Evolutionary conservation across 2,329 filamentous ascomycete species (phyloP).

Genomic region (Penicillium sp.): DNA sequence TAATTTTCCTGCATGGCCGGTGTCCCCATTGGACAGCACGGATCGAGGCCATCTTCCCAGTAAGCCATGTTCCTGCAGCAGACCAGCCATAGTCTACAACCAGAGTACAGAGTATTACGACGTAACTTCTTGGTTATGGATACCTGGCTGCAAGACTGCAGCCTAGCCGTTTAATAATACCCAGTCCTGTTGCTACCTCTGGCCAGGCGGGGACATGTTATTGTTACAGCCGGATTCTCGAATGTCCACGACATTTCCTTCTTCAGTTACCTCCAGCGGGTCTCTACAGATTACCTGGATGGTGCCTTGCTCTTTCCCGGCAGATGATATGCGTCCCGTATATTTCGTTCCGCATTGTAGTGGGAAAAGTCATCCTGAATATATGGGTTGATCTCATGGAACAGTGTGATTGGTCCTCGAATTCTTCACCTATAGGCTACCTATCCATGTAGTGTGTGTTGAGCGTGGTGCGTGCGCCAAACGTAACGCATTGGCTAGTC

Average conservation of each 20-base stretch:
- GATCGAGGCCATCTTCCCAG: neutral
- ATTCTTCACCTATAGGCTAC: slow-evolving; percentile 1
- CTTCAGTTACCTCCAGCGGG: slow-evolving; percentile 11
- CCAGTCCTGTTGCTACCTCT: neutral
- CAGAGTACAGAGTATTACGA: neutral
- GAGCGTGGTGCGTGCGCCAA: slow-evolving; percentile 9
- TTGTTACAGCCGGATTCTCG: slow-evolving; percentile 16
- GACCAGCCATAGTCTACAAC: slow-evolving; percentile 2
- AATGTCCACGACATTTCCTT: slow-evolving; percentile 16
- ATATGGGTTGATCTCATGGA: neutral
- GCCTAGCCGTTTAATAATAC: slow-evolving; percentile 10
- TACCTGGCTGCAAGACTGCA: slow-evolving; percentile 2
- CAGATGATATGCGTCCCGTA: slow-evolving; percentile 14
- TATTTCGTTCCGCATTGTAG: slow-evolving; percentile 19
- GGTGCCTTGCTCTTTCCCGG: slow-evolving; percentile 9
- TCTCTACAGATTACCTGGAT: slow-evolving; percentile 6
- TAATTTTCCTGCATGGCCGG: slow-evolving; percentile 5
- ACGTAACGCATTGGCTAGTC: slow-evolving; percentile 10
- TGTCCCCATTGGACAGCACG: slow-evolving; percentile 1
- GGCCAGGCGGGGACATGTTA: neutral
- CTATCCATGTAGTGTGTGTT: slow-evolving; percentile 6
- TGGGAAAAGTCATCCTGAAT: neutral
- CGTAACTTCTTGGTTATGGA: slow-evolving; percentile 3
- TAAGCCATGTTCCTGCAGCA: slow-evolving; percentile 14
- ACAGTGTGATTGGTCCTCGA: slow-evolving; percentile 5